These are phyloP conservation scores for Paragyromitra xinjiangensis DNA, from an alignment of 495 filamentous ascomycete genomes.

Conservation along the genomic window DNA sequence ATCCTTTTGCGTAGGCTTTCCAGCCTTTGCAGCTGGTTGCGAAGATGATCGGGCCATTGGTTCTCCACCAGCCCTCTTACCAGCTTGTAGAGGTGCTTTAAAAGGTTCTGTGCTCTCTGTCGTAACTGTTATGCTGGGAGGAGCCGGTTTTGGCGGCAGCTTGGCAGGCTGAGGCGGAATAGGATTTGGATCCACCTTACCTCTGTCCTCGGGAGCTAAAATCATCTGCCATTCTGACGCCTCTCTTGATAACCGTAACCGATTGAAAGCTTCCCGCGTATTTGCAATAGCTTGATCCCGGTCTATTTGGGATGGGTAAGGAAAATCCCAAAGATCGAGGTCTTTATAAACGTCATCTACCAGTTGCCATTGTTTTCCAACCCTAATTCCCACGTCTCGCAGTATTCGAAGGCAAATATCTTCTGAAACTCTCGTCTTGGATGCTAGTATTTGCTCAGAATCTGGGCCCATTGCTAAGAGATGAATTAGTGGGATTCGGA, in stretches of 20 bases:
- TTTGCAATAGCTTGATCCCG: constrained; percentile 72
- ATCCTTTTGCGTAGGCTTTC: constrained; percentile 61
- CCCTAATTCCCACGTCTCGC: constrained; percentile 61
- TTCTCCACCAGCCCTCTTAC: constrained; percentile 62
- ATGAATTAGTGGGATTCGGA: constrained; percentile 65
- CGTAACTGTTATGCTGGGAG: constrained; percentile 61
- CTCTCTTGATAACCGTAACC: constrained; percentile 68
- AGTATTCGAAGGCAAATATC: constrained; percentile 65
- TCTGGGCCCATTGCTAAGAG: constrained; percentile 68
- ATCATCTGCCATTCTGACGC: constrained; percentile 74
- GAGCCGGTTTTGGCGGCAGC: constrained; percentile 63
- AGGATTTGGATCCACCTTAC: constrained; percentile 71
- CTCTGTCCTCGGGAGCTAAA: constrained; percentile 70
- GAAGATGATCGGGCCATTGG: constrained; percentile 63
- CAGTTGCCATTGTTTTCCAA: constrained; percentile 61
- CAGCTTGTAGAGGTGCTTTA: constrained; percentile 56
- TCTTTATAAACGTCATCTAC: constrained; percentile 72
- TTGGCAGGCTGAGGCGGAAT: constrained; percentile 60
- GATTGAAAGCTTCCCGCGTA: constrained; percentile 74
- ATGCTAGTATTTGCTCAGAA: constrained; percentile 65
- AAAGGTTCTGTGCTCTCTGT: constrained; percentile 59
- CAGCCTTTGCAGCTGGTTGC: constrained; percentile 58
- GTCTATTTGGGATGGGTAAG: constrained; percentile 68
- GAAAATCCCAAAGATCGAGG: constrained; percentile 73
- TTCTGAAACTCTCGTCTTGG: constrained; percentile 63